Evolutionary conservation across 192 early-diverging fungal genomes (phyloP).

Genomic region (Coemansia sp.): DNA sequence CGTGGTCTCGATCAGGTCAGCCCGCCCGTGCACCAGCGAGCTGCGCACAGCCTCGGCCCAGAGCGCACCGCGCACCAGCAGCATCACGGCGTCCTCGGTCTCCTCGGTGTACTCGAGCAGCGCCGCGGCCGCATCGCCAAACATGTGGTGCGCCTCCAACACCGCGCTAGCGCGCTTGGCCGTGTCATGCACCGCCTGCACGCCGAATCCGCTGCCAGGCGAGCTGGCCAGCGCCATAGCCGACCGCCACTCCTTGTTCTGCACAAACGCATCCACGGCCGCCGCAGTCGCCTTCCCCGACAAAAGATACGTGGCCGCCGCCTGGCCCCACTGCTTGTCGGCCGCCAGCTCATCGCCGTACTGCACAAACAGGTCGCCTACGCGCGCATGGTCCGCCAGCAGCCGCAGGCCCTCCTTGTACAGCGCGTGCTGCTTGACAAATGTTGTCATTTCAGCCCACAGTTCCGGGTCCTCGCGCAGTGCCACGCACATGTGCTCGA

Average conservation of each 20-base stretch:
- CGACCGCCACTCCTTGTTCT: conserved; percentile 30
- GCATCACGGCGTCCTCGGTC: conserved; percentile 64
- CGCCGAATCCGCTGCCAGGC: neutral
- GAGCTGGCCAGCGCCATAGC: conserved; percentile 35
- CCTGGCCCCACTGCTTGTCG: conserved; percentile 53
- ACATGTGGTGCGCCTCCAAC: conserved; percentile 60
- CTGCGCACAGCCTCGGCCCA: conserved; percentile 80
- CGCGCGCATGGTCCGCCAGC: conserved; percentile 52
- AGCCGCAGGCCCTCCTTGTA: conserved; percentile 60
- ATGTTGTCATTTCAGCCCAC: conserved; percentile 56
- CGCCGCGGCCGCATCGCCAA: conserved; percentile 65
- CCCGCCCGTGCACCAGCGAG: conserved; percentile 56
- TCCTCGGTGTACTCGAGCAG: conserved; percentile 73
- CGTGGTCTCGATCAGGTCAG: conserved; percentile 75
- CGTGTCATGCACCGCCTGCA: conserved; percentile 25
- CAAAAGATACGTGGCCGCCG: conserved; percentile 32
- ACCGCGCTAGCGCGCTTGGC: conserved; percentile 30
- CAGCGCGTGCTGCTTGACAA: conserved; percentile 64
- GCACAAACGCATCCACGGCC: conserved; percentile 36
- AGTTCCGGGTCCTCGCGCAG: conserved; percentile 15
- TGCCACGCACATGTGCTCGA: conserved; percentile 63
- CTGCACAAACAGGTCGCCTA: conserved; percentile 42
- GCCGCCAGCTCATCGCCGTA: conserved; percentile 67
- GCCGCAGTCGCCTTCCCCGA: conserved; percentile 9
- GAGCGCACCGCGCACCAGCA: conserved; percentile 65